Conservation (phyloP, 2,329 filamentous ascomycete genomes). For the Neurospora sp. region DNA sequence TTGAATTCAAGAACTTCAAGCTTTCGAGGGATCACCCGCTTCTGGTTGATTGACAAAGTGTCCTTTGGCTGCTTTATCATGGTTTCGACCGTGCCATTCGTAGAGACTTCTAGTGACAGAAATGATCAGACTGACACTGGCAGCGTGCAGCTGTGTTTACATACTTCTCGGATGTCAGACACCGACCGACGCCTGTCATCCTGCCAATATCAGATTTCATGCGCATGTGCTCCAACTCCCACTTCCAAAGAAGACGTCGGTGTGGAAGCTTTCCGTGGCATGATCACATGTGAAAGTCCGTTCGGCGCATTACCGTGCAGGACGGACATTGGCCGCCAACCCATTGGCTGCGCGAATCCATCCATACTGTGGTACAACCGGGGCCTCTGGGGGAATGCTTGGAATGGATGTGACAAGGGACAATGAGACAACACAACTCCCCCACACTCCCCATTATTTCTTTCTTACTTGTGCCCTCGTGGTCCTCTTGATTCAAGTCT, state of each 20-base stretch:
- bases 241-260: not conserved
- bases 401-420: not conserved
- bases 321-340: not conserved
- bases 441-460: not conserved
- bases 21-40: not conserved
- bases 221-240: not conserved
- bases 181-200: not conserved
- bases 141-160: not conserved
- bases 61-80: not conserved
- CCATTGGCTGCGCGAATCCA: not conserved
- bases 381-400: not conserved
- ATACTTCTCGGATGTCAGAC: not conserved
- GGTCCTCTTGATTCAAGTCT: not conserved
- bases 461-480: not conserved
- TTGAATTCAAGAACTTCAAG: not conserved
- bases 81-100: not conserved
- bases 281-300: not conserved
- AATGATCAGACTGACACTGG: not conserved
- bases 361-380: not conserved
- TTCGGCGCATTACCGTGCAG: not conserved
- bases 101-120: not conserved
- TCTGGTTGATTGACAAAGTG: not conserved
- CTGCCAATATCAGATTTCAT: not conserved
- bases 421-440: not conserved
- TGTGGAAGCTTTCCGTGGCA: not conserved